phyloP scores from a whole-genome alignment of 2,329 filamentous ascomycete species.

The Penicillium sp. region DNA sequence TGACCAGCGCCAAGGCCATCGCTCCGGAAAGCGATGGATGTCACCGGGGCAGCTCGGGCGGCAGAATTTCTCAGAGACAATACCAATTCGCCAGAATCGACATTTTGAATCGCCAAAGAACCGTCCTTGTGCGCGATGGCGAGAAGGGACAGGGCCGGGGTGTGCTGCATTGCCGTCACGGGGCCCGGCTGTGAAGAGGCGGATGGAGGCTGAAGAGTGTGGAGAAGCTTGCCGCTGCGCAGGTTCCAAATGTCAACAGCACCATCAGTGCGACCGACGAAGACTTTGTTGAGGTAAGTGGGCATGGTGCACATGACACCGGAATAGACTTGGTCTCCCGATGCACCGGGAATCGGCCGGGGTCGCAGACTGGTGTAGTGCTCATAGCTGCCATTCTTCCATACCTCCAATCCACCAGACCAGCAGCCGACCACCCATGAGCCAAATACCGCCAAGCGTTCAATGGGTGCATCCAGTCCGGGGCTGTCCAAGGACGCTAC shows the following conservation, averaged over 20 bases:
- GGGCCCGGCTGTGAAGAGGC: slow-evolving; percentile 65
- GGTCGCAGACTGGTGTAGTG: slow-evolving; percentile 78
- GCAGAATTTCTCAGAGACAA: slow-evolving; percentile 63
- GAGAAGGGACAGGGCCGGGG: slow-evolving; percentile 75
- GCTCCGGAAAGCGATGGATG: slow-evolving; percentile 81
- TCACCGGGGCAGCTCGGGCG: slow-evolving; percentile 58
- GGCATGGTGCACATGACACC: slow-evolving; percentile 81
- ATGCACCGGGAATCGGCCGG: slow-evolving; percentile 51
- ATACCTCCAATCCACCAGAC: slow-evolving; percentile 72
- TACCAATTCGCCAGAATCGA: slow-evolving; percentile 68
- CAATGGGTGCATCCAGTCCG: slow-evolving; percentile 62
- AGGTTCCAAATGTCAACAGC: slow-evolving; percentile 97
- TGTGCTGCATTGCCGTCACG: slow-evolving; percentile 81
- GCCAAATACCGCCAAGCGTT: slow-evolving; percentile 74
- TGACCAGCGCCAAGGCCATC: slow-evolving; percentile 83
- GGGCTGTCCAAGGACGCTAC: slow-evolving; percentile 68
- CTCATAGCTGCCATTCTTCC: slow-evolving; percentile 75
- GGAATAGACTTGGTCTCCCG: slow-evolving; percentile 63
- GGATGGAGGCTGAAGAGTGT: slow-evolving; percentile 66
- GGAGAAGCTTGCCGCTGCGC: slow-evolving; percentile 82
- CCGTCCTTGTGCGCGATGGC: slow-evolving; percentile 83
- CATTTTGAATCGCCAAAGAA: slow-evolving; percentile 71
- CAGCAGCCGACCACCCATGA: slow-evolving; percentile 84
- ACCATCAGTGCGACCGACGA: slow-evolving; percentile 80
- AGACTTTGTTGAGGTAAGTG: slow-evolving; percentile 92